Conservation (phyloP, 768 basidiomycete species). For the Lactarius quietus region DNA sequence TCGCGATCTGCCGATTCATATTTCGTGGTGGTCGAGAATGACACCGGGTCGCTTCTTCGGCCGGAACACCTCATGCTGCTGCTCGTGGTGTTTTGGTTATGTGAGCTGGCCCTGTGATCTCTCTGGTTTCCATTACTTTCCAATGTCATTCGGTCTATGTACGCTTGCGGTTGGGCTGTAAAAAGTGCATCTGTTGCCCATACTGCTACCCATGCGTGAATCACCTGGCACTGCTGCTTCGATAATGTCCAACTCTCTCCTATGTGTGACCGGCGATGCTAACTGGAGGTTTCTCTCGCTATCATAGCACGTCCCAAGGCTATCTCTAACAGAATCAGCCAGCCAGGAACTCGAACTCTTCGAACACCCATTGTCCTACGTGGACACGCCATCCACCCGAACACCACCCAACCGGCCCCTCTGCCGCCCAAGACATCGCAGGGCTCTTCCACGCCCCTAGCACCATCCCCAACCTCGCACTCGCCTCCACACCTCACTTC, state of each 20-base stretch:
- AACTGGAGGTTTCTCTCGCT: slow-evolving; percentile 1
- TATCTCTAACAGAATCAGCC: background rate
- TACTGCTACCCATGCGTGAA: no score
- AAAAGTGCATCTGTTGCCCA: no score
- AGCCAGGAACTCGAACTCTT: background rate
- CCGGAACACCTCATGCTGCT: background rate
- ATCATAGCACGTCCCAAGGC: slow-evolving; percentile 7
- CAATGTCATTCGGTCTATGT: no score
- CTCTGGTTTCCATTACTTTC: no score
- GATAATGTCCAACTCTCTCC: no score
- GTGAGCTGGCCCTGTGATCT: no score
- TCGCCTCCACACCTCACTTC: slow-evolving; percentile 2
- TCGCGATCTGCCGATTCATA: background rate
- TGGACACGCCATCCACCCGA: background rate
- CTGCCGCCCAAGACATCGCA: slow-evolving; percentile 5
- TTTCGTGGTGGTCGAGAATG: background rate
- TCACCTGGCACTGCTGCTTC: no score
- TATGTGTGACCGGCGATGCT: no score
- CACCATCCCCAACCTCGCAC: slow-evolving; percentile 18
- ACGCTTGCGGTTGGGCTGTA: no score
- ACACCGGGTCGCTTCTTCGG: no score
- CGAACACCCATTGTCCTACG: background rate
- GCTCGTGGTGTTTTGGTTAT: no score
- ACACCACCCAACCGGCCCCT: background rate
- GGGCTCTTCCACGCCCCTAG: slow-evolving; percentile 19